Conservation (phyloP, 139 green algal genomes). For the Chlamydomonas eustigma region DNA sequence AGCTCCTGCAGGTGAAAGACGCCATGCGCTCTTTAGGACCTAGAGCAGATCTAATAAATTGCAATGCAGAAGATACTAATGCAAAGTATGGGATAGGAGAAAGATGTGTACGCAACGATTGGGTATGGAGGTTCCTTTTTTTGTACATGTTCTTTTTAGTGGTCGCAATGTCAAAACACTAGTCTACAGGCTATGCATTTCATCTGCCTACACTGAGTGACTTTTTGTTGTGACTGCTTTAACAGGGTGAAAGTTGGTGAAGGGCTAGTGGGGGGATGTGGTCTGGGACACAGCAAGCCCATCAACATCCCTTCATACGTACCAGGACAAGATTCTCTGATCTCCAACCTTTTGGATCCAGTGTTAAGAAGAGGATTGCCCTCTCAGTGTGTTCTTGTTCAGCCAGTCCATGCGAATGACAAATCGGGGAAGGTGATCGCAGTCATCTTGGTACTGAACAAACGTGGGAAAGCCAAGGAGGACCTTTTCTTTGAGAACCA, state of each 20-base stretch:
- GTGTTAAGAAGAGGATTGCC: not conserved
- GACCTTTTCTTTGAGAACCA: slow-evolving; percentile 10
- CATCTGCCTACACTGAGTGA: no score
- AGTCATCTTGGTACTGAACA: slow-evolving; percentile 26
- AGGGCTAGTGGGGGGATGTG: slow-evolving; percentile 8
- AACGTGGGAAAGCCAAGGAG: not conserved
- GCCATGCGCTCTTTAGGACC: no score
- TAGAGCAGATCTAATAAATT: no score
- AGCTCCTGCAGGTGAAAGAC: no score
- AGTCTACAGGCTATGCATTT: no score
- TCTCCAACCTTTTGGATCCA: not conserved
- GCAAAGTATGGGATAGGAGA: no score
- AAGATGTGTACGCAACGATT: no score
- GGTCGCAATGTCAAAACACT: no score
- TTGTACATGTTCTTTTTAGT: no score
- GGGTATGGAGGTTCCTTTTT: no score
- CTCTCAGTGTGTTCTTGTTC: slow-evolving; percentile 10
- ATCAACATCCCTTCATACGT: not conserved
- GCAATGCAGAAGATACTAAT: no score
- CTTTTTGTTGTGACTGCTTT: no score
- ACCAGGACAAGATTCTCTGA: not conserved
- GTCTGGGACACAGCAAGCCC: not conserved
- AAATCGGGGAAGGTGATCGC: not conserved
- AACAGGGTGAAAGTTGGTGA: slow-evolving; percentile 18
- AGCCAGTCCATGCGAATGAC: not conserved